Base-by-base conservation (phyloP, 768 basidiomycete species). In the Lactarius trivialis region DNA sequence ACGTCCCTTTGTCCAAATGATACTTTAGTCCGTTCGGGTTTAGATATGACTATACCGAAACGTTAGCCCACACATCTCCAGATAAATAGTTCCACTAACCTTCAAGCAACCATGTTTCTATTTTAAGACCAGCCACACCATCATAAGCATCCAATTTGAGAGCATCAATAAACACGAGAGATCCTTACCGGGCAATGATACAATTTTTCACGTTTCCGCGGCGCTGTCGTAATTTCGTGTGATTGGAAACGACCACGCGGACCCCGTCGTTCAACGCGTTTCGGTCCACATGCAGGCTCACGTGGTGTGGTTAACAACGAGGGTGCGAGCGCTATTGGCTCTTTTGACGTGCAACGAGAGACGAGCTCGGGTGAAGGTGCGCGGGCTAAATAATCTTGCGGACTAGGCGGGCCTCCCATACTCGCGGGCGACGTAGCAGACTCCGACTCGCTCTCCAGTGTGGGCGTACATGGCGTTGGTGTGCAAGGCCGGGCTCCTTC, bases 21-120 rank as follows among this genome's bases (percentile, higher is more conserved):
- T 88, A 86, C 70, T 84, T 84, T 51, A 86, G 74, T 11, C 86
- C 85, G 65, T 85, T 86, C 8, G 83, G 79, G 70, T 85, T 86
- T 45, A 85, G 77, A 68, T 88, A 88, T 32, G 80, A 72, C 79
- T 85, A 68, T 21, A 43, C 17, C 28, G 41, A 21, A 17, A 48
- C 9, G 55, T 67, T 52, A 68, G 63, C 36, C n/a, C n/a, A 5
- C 21, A 54, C 28, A 60, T 28, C 50, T 53, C 58, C 26, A n/a
- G 9, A 34, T 26, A 55, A 60, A 36, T 39, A 45, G 12, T 2
- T 45, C 64, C n/a, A 66, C 74, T 60, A 64, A 77, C 80, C 76
- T 84, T 86, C 24, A 79, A 78, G 67, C 84, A 85, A 5, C 82
- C 82, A 2, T 75, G 70, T 48, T 68, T 68, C 75, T 64, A 72